Evolutionary conservation across 2,329 filamentous ascomycete species (phyloP).

Genomic region (Penicillium polonicum): DNA sequence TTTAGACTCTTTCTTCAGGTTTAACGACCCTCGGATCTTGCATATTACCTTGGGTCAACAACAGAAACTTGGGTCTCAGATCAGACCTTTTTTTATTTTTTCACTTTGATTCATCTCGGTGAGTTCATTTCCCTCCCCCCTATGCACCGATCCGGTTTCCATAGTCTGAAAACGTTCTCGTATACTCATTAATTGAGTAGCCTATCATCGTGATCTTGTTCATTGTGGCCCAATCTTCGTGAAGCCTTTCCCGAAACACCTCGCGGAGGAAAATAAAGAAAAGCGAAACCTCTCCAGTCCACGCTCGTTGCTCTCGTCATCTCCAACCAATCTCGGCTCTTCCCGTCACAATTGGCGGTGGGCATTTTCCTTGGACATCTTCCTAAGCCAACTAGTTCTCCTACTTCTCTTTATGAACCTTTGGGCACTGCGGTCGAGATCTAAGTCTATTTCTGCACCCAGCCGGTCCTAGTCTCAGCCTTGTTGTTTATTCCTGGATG

Average conservation of each 20-base stretch:
- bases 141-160: conserved; percentile 32
- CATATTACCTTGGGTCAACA: conserved; percentile 33
- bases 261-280: conserved; percentile 18
- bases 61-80: conserved; percentile 18
- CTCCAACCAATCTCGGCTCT: conserved; percentile 11
- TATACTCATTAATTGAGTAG: conserved; percentile 41
- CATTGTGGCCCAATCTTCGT: conserved; percentile 33
- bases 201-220: conserved; percentile 29
- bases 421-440: conserved; percentile 26
- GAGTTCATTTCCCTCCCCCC: conserved; percentile 13
- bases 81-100: conserved; percentile 10
- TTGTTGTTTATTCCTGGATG: conserved; percentile 32
- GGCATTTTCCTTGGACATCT: conserved; percentile 4
- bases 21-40: conserved; percentile 23
- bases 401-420: conserved; percentile 19
- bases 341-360: conserved; percentile 15
- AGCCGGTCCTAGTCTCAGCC: conserved; percentile 32
- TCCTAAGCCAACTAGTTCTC: conserved; percentile 19
- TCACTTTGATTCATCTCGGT: conserved; percentile 24
- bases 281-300: conserved; percentile 29
- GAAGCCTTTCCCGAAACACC: conserved; percentile 31
- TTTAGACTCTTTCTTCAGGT: conserved; percentile 27
- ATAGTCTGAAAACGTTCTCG: conserved; percentile 23
- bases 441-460: conserved; percentile 31
- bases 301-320: conserved; percentile 16